A percentile compares a stretch with the other conserved stretches of the same genome.
Conservation (phyloP, 192 early-diverging fungal species). For the Coemansia sp. region DNA sequence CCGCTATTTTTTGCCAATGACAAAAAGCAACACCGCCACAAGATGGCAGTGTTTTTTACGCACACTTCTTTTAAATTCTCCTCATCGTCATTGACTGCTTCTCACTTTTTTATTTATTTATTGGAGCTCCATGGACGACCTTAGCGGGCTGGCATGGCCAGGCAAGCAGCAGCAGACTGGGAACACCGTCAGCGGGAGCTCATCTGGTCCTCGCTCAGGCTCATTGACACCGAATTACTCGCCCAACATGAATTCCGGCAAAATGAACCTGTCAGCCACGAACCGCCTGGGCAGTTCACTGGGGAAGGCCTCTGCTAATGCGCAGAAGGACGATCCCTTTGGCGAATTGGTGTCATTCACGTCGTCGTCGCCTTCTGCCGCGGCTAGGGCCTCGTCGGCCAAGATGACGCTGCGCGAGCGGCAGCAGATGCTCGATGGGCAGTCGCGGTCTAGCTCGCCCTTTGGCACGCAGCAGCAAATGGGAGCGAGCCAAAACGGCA, state of each 20-base stretch:
- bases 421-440: slow-evolving; percentile 30
- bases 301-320: not conserved
- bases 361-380: slow-evolving; percentile 6
- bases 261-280: not conserved
- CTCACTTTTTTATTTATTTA: slow-evolving; percentile 3
- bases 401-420: slow-evolving; percentile 50
- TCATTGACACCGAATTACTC: slow-evolving; percentile 39
- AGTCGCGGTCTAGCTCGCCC: slow-evolving; percentile 29
- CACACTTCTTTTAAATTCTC: slow-evolving; percentile 5
- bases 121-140: slow-evolving; percentile 32
- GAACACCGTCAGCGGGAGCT: not conserved
- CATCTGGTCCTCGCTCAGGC: slow-evolving; percentile 1
- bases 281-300: slow-evolving; percentile 6
- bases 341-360: slow-evolving; percentile 52
- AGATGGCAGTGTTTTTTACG: too few species aligned
- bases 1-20: not conserved
- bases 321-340: slow-evolving; percentile 45
- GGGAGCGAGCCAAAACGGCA: slow-evolving; percentile 2
- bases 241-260: slow-evolving; percentile 16
- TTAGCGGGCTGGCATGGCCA: slow-evolving; percentile 34
- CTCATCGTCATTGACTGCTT: not conserved
- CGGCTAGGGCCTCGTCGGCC: slow-evolving; percentile 9
- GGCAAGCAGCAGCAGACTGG: not conserved
- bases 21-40: too few species aligned
- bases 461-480: slow-evolving; percentile 13